Evolutionary conservation across 2,329 filamentous ascomycete species (phyloP).

Genomic region (Fusarium equiseti): DNA sequence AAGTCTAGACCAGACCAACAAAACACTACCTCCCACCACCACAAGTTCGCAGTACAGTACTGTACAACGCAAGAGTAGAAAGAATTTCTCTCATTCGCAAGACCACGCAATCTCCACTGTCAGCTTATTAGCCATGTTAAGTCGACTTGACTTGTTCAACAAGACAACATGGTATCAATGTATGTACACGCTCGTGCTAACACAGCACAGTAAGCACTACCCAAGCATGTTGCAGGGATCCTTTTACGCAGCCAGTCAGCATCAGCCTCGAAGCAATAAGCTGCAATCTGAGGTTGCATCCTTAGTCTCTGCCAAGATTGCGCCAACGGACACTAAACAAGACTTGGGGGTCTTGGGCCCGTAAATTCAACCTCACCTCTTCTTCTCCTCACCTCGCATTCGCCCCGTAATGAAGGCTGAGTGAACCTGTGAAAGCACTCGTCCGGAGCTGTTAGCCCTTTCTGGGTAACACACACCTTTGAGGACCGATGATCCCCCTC

Average conservation of each 20-base stretch:
- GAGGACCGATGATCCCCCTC: constrained; percentile 1
- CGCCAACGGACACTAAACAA: constrained; percentile 23
- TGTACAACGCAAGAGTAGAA: neutral
- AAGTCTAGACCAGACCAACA: constrained; percentile 10
- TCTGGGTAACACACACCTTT: constrained; percentile 2
- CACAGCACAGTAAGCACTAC: constrained; percentile 34
- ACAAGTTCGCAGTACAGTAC: neutral
- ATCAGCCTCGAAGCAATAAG: constrained; percentile 36
- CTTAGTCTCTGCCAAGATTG: constrained; percentile 20
- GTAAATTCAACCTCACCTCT: constrained; percentile 23
- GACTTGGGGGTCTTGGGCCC: neutral
- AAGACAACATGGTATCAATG: neutral
- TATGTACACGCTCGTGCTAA: neutral
- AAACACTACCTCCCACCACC: constrained; percentile 1
- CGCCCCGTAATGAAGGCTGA: constrained; percentile 20
- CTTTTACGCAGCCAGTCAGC: constrained; percentile 26
- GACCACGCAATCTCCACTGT: constrained; percentile 20
- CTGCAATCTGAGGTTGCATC: constrained; percentile 29
- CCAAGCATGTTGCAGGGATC: constrained; percentile 10
- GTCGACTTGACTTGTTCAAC: neutral
- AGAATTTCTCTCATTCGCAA: neutral
- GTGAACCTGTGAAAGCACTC: neutral
- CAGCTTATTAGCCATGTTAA: constrained; percentile 27
- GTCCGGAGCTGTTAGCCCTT: constrained; percentile 15
- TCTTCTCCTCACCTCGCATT: neutral